Evolutionary conservation across 2,329 filamentous ascomycete species (phyloP).

Genomic region (Hirsutella rhossiliensis): DNA sequence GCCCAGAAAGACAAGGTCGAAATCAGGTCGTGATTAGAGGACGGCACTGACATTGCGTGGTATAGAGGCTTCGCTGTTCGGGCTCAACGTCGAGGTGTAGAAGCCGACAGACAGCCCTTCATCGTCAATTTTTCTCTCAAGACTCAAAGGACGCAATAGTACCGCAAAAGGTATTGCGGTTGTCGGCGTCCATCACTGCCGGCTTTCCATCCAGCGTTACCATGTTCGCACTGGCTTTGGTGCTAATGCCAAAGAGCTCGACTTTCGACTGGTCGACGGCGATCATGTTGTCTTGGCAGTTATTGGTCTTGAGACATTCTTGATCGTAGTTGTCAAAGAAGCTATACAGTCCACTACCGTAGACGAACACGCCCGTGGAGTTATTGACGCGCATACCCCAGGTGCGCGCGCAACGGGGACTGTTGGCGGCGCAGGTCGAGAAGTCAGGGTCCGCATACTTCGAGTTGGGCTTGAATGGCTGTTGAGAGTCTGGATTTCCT

Average conservation of each 20-base stretch:
- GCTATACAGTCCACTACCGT: constrained; percentile 64
- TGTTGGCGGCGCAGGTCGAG: constrained; percentile 31
- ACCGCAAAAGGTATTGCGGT: constrained; percentile 54
- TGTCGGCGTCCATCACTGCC: constrained; percentile 44
- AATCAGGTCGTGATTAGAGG: too few species aligned
- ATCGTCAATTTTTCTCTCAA: too few species aligned
- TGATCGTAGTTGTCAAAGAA: constrained; percentile 78
- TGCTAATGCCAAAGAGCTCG: constrained; percentile 57
- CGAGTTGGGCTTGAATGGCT: constrained; percentile 45
- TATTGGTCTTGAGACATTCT: constrained; percentile 52
- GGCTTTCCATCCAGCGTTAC: constrained; percentile 47
- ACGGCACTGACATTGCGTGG: too few species aligned
- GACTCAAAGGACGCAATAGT: constrained; percentile 40
- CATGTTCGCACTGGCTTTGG: constrained; percentile 67
- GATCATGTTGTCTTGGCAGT: constrained; percentile 70
- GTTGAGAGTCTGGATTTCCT: constrained; percentile 61
- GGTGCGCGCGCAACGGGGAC: constrained; percentile 53
- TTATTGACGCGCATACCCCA: constrained; percentile 64
- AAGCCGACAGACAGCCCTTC: too few species aligned
- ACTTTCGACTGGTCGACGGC: constrained; percentile 57
- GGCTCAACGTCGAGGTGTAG: too few species aligned
- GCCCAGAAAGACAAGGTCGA: too few species aligned
- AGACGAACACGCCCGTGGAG: constrained; percentile 55
- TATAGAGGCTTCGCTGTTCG: too few species aligned
- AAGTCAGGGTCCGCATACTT: constrained; percentile 60